Evolutionary conservation across 192 early-diverging fungal genomes (phyloP).

Genomic region (Oehlia diaphana): DNA sequence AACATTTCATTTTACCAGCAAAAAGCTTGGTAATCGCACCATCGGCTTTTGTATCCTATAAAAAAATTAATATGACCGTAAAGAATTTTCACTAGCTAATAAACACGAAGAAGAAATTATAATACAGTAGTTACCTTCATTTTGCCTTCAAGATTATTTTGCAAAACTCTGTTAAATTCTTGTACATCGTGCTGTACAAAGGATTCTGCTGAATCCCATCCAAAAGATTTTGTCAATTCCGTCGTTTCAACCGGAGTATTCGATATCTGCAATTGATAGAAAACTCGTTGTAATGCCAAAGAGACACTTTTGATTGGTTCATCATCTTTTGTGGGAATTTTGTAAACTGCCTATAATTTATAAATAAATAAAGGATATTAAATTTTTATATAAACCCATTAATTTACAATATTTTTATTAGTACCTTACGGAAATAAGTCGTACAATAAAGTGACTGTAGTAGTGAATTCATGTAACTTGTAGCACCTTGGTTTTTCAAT

Average conservation of each 20-base stretch:
- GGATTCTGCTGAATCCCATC: slow-evolving; percentile 93
- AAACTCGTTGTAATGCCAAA: slow-evolving; percentile 91
- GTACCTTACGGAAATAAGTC: slow-evolving; percentile 83
- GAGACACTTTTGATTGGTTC: slow-evolving; percentile 86
- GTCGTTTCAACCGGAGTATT: slow-evolving; percentile 80
- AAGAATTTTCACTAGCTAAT: neutral
- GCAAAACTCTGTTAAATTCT: slow-evolving; percentile 95
- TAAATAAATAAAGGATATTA: neutral
- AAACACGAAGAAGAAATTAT: neutral
- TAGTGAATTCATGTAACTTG: slow-evolving; percentile 99
- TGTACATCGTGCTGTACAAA: slow-evolving; percentile 99
- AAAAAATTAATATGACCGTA: neutral
- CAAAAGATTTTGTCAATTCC: slow-evolving; percentile 97
- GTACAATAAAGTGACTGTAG: slow-evolving; percentile 95
- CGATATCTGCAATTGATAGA: slow-evolving; percentile 84
- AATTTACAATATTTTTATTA: neutral
- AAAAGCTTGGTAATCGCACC: slow-evolving; percentile 92
- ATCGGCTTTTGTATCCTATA: slow-evolving; percentile 81
- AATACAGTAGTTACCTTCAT: slow-evolving; percentile 75
- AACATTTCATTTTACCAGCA: slow-evolving; percentile 97
- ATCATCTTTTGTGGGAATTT: slow-evolving; percentile 89
- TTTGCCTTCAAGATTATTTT: slow-evolving; percentile 95
- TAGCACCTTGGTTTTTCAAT: slow-evolving; percentile 95
- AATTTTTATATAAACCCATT: too few species aligned
- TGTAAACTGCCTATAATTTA: slow-evolving; percentile 66